phyloP scores from a whole-genome alignment of 495 filamentous ascomycete species.

The Sabuloglossum arenarium region DNA sequence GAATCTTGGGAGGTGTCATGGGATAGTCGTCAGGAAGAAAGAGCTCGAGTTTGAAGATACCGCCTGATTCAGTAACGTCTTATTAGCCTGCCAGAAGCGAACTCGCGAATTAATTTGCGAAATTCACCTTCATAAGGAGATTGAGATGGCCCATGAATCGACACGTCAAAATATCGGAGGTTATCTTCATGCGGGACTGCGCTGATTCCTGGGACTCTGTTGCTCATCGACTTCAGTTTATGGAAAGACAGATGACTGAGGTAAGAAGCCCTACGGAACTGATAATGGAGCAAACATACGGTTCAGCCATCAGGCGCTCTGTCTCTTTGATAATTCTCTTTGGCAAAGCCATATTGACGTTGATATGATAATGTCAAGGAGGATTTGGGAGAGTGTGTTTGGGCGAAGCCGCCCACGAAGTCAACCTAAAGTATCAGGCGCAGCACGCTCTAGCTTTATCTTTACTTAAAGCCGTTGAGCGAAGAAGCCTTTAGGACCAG shows the following conservation, averaged over 20 bases:
- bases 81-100: neutral
- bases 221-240: neutral
- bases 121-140: conserved; percentile 75
- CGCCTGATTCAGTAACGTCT: conserved; percentile 29
- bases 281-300: conserved; percentile 34
- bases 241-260: neutral
- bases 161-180: conserved; percentile 92
- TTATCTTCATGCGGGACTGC: conserved; percentile 98
- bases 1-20: conserved; percentile 96
- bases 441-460: neutral
- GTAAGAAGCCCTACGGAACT: neutral
- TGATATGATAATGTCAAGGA: no score
- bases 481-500: neutral
- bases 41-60: conserved; percentile 90
- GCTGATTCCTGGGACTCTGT: conserved; percentile 85
- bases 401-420: neutral
- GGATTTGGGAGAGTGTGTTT: neutral
- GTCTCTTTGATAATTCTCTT: conserved; percentile 99
- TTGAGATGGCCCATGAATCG: conserved; percentile 81
- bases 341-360: conserved; percentile 27
- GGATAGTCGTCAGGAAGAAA: conserved; percentile 99
- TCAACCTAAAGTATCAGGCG: neutral
- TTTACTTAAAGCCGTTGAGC: neutral
- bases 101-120: neutral
- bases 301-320: conserved; percentile 87